Evolutionary conservation across 106 monocot genomes (phyloP), one percentile per base, ranked within the genome.

Genomic region (Posidonia australis): DNA sequence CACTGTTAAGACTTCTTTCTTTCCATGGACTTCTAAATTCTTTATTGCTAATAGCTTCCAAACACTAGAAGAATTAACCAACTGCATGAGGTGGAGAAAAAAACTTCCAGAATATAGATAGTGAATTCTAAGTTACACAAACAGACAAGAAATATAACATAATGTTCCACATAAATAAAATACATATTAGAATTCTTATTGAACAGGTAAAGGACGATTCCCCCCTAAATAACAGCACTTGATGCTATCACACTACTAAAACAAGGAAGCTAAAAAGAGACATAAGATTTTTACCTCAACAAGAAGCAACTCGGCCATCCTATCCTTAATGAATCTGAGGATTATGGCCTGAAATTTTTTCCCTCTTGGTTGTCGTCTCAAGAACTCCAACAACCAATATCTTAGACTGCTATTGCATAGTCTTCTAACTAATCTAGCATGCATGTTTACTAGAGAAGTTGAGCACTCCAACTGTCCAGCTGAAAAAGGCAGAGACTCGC

Each of bases 301-400:
- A 45, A 98, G 69, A 70, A 98, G 87, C 32, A 98, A 67, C 47
- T 77, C 58, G 63, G 85, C 98, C 17, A 73, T 29, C 52, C 87
- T 74, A 71, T 91, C 91, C 66, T 85, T 98, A 44, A 98, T 72
- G 52, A 98, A 91, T 67, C 80, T 70, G 65, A 98, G 80, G 56
- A 98, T 79, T 65, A 98, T 51, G 41, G 98, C 87, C 30, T 44
- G 75, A 30, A 78, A 98, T 58, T 60, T 88, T 51, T 68, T 84
- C 51, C 74, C 83, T 66, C 59, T 85, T 29, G 82, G 77, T 70
- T 98, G 82, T 69, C 91, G 74, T 78, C 87, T 98, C 66, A 98
- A 66, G 73, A 80, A 98, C 47, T 88, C 98, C 73, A 98, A 60
- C 18, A 88, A 61, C 98, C 98, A 98, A 60, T 98, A 98, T 55